These are phyloP conservation scores for Handroanthus guayacan DNA, from an alignment of 257 asterid genomes.

Conservation along the genomic window DNA sequence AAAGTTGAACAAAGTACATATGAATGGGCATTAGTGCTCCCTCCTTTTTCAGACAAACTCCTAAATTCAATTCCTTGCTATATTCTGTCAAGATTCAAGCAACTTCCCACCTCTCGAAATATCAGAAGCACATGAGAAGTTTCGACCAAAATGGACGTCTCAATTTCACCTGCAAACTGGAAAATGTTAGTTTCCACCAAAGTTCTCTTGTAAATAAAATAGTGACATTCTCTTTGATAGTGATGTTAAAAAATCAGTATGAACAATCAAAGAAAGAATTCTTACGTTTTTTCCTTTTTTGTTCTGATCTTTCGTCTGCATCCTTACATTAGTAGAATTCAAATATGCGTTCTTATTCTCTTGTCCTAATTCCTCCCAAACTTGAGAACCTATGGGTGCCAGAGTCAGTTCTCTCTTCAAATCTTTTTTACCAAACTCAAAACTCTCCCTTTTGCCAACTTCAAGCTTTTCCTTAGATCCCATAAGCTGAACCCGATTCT, in stretches of 20 bases:
- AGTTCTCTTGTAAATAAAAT: too few species aligned
- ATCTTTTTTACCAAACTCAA: constrained; percentile 7
- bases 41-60: background rate
- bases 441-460: constrained; percentile 25
- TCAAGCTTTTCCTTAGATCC: constrained; percentile 6
- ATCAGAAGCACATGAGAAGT: constrained; percentile 43
- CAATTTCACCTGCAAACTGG: constrained; percentile 35
- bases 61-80: constrained; percentile 7
- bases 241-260: background rate
- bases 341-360: constrained; percentile 18
- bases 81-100: background rate
- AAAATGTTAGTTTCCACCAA: background rate
- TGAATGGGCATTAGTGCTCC: background rate
- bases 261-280: constrained; percentile 4
- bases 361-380: constrained; percentile 48
- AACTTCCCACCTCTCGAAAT: constrained; percentile 5
- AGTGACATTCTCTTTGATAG: background rate
- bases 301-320: constrained; percentile 22
- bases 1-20: background rate
- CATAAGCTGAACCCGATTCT: too few species aligned
- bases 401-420: constrained; percentile 32
- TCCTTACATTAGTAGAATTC: background rate
- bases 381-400: constrained; percentile 41
- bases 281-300: constrained; percentile 37
- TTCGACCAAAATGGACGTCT: constrained; percentile 54